Base-by-base conservation (phyloP, 73 alveolate genomes). In the Uronychia binucleata region DNA sequence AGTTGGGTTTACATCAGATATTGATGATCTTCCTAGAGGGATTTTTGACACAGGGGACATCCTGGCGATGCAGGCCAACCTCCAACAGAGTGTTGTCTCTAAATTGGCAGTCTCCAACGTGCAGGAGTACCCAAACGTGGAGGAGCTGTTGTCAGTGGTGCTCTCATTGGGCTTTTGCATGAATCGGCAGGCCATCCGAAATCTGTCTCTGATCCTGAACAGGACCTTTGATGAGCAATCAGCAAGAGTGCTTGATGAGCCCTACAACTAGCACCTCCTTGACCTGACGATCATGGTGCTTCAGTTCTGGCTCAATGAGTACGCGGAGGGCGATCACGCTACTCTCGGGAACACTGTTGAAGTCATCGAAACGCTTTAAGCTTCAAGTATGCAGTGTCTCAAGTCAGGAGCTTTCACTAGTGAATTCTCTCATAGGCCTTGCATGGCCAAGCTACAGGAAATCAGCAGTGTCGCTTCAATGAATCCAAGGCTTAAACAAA, bases 111-210 rank as follows among this genome's bases (percentile, higher is more conserved):
- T 87, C 82, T 74, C 84, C 13, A 29, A 57, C 29, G 46, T 75
- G 30, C 11, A 80, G 33, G 80, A 86, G 34, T 34, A 25, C n/a
- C 77, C 80, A 25, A 30, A 75, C 57, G 58, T 75, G 29, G 33
- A 59, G 33, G 75, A 33, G 77, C 82, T 81, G 19, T 35, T 90
- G 5, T 86, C 84, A 30, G 60, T 78, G 26, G 75, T 94, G 30
- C 86, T 94, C 19, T 97, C 98, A n/a, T 58, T 94, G 1, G 96
- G 98, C 0, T 94, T 94, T 59, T 79, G 88, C 34, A 82, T 87
- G 19, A 79, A 92, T 81, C 76, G 74, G 26, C 1, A 85, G 59
- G 88, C 82, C 1, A 77, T 89, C 78, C 95, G 85, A 59, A 89
- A 85, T 30, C 79, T 84, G 1, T 84, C 90, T 77, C 58, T 33